Conservation (phyloP, 2,329 filamentous ascomycete genomes). For the Microdochium paspali region DNA sequence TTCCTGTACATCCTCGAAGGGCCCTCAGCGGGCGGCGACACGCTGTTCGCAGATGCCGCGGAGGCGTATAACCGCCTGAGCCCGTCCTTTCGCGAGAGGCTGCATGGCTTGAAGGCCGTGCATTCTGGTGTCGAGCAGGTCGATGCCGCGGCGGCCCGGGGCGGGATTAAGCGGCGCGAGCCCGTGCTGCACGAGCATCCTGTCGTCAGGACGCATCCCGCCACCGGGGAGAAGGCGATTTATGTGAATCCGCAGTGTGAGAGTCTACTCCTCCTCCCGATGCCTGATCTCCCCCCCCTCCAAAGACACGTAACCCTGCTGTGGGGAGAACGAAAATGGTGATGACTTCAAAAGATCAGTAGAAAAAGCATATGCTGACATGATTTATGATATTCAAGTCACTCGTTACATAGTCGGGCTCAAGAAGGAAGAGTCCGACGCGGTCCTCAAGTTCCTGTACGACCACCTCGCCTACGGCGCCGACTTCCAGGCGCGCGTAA, state of each 20-base stretch:
- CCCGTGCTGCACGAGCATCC: slow-evolving; percentile 69
- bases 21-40: slow-evolving; percentile 74
- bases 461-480: slow-evolving; percentile 64
- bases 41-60: slow-evolving; percentile 69
- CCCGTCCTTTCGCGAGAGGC: slow-evolving; percentile 66
- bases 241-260: slow-evolving; percentile 77
- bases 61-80: slow-evolving; percentile 76
- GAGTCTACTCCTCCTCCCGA: slow-evolving; percentile 11
- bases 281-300: no score
- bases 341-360: no score
- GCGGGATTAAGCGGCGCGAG: slow-evolving; percentile 65
- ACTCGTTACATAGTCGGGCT: slow-evolving; percentile 72
- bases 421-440: slow-evolving; percentile 81
- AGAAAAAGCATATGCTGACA: no score
- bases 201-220: slow-evolving; percentile 71
- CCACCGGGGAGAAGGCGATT: slow-evolving; percentile 74
- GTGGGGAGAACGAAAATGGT: no score
- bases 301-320: no score
- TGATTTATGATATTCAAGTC: no score
- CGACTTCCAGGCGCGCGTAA: slow-evolving; percentile 65
- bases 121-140: slow-evolving; percentile 81
- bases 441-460: slow-evolving; percentile 66
- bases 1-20: slow-evolving; percentile 84
- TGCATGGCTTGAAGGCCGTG: slow-evolving; percentile 72
- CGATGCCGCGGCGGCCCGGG: slow-evolving; percentile 54